Evolutionary conservation across 257 asterid species (phyloP).

Genomic region (Lycium barbarum): DNA sequence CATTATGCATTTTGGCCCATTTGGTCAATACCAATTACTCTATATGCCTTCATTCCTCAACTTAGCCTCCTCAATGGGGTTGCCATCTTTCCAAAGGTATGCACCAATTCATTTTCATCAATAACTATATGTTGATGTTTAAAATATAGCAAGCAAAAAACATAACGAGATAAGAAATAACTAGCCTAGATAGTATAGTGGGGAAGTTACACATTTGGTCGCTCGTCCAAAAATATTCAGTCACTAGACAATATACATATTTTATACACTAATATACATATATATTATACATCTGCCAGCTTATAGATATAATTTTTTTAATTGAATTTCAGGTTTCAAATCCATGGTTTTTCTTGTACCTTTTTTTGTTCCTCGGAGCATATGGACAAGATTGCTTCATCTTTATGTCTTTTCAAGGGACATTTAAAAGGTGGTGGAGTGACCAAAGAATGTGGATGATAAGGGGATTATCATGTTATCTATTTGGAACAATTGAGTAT

Average conservation of each 20-base stretch:
- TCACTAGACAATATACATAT: no score
- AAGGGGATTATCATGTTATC: constrained; percentile 54
- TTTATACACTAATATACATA: no score
- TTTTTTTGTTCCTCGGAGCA: constrained; percentile 65
- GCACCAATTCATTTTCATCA: not conserved
- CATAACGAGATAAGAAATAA: no score
- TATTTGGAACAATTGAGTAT: constrained; percentile 63
- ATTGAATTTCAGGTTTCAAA: constrained; percentile 52
- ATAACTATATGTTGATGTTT: no score
- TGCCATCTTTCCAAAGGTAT: constrained; percentile 76
- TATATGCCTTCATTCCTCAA: constrained; percentile 73
- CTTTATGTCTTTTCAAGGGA: constrained; percentile 55
- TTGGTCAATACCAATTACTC: constrained; percentile 62
- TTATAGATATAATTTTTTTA: not conserved
- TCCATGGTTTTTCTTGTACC: constrained; percentile 58
- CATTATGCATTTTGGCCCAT: constrained; percentile 72
- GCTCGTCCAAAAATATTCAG: no score
- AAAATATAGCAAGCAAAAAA: no score
- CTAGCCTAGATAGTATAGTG: no score
- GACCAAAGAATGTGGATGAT: constrained; percentile 87
- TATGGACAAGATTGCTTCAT: constrained; percentile 69
- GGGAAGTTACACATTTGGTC: no score
- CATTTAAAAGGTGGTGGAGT: constrained; percentile 73
- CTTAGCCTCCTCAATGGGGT: constrained; percentile 51
- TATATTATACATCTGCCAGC: no score